These are phyloP conservation scores for Pyracantha coccinea DNA, from an alignment of 331 rosid genomes.

Conservation along the genomic window DNA sequence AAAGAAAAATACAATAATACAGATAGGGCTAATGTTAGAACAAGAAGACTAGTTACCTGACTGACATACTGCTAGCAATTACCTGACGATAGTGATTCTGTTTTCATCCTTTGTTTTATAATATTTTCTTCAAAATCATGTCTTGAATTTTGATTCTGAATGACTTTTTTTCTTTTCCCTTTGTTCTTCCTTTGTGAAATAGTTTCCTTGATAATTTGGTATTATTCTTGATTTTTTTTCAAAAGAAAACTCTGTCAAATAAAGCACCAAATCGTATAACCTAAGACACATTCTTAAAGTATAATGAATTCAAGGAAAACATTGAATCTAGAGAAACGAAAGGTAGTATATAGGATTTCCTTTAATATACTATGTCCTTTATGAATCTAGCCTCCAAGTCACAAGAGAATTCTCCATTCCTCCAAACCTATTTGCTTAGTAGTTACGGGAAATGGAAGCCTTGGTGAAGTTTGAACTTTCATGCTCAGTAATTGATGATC, in stretches of 20 bases:
- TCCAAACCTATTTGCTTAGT: neutral
- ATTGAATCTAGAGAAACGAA: neutral
- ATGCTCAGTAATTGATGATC: too few relatives aligned
- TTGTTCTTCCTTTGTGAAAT: neutral
- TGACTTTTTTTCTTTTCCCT: neutral
- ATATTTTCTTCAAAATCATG: neutral
- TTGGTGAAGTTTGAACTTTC: too few relatives aligned
- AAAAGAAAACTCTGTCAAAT: neutral
- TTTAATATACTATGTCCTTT: neutral
- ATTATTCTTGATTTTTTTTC: neutral
- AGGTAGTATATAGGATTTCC: too few relatives aligned
- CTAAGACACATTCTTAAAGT: neutral
- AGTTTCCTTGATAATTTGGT: neutral
- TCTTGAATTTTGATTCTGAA: neutral
- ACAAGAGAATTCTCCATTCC: neutral
- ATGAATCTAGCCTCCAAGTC: neutral
- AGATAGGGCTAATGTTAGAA: neutral
- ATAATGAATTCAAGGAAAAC: neutral
- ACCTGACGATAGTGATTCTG: neutral
- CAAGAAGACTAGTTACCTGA: too few relatives aligned
- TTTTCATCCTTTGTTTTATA: neutral
- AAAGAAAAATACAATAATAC: too few relatives aligned
- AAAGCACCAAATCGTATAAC: neutral
- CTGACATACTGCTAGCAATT: neutral
- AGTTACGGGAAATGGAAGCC: neutral